These are phyloP conservation scores for Ceraceosorus bombacis DNA, from an alignment of 1,284 basidiomycete species.

Conservation along the genomic window DNA sequence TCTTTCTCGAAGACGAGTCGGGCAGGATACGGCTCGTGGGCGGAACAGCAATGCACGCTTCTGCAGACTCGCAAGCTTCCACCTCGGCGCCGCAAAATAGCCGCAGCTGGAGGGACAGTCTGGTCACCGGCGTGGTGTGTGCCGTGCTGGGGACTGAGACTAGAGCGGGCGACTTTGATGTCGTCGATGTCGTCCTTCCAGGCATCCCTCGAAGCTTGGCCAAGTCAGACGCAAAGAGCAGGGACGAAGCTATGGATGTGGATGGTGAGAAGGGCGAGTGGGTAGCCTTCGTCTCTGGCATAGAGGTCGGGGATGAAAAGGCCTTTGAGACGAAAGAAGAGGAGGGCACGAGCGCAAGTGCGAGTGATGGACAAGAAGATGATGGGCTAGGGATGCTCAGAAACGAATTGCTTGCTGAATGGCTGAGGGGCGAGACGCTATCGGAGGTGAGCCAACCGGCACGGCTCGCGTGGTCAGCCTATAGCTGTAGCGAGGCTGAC, in stretches of 20 bases:
- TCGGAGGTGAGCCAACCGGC: too few relatives aligned
- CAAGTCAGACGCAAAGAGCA: constrained; percentile 4
- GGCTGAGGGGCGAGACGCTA: constrained; percentile 66
- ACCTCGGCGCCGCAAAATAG: too few relatives aligned
- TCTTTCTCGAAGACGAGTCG: constrained; percentile 54
- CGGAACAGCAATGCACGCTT: constrained; percentile 47
- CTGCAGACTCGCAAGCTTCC: too few relatives aligned
- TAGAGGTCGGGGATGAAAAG: constrained; percentile 52
- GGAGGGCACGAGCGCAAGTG: constrained; percentile 1
- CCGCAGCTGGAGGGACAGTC: too few relatives aligned
- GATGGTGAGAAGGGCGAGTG: constrained; percentile 19
- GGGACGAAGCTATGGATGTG: background rate
- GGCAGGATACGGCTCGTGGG: constrained; percentile 62
- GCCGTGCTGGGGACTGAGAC: constrained; percentile 86
- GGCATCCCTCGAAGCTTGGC: constrained; percentile 3
- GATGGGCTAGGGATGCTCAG: constrained; percentile 7
- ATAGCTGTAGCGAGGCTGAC: too few relatives aligned
- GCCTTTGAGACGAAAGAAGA: constrained; percentile 9
- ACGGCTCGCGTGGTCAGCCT: too few relatives aligned
- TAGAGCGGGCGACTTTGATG: constrained; percentile 80
- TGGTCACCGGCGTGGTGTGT: constrained; percentile 62
- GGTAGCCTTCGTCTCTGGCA: constrained; percentile 42
- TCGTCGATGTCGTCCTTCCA: constrained; percentile 58
- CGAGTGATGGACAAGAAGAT: too few relatives aligned
- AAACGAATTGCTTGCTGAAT: constrained; percentile 56